These are phyloP conservation scores for Aspergillus nanangensis DNA, from an alignment of 495 filamentous ascomycete genomes.

Conservation along the genomic window DNA sequence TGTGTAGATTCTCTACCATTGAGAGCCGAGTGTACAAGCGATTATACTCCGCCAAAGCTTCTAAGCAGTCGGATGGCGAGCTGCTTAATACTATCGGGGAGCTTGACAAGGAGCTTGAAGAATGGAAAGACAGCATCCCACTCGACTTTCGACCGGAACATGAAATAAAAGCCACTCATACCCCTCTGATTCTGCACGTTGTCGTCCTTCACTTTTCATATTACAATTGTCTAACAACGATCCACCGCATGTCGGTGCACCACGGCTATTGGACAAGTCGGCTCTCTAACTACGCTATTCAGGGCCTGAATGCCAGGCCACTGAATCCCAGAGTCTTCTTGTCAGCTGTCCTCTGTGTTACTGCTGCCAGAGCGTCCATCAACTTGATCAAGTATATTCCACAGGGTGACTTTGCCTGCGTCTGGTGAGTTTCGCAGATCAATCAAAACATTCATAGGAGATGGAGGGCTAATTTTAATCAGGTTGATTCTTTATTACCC, in stretches of 20 bases:
- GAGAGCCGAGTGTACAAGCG: constrained; percentile 91
- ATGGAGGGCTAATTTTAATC: constrained; percentile 18
- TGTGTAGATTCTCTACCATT: constrained; percentile 88
- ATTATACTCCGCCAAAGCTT: constrained; percentile 88
- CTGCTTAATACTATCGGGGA: constrained; percentile 94
- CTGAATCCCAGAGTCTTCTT: constrained; percentile 92
- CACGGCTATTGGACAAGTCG: constrained; percentile 98
- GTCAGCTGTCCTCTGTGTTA: constrained; percentile 88
- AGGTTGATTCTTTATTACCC: constrained; percentile 98
- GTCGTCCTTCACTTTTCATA: constrained; percentile 94
- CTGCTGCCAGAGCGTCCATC: constrained; percentile 88
- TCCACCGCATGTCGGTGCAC: constrained; percentile 97
- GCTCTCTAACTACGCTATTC: constrained; percentile 90
- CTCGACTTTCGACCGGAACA: constrained; percentile 91
- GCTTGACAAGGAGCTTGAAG: constrained; percentile 86
- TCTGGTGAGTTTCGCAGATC: constrained; percentile 65
- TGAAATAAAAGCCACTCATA: constrained; percentile 87
- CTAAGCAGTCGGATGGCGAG: constrained; percentile 89
- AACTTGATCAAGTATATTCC: constrained; percentile 94
- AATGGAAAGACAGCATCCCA: constrained; percentile 94
- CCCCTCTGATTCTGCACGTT: constrained; percentile 84
- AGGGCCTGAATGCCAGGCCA: constrained; percentile 83
- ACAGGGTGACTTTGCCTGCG: constrained; percentile 88
- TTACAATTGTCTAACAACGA: constrained; percentile 96
- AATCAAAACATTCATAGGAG: background rate